phyloP scores from a whole-genome alignment of 768 basidiomycete species.

The Phylloporus rhodoxanthus region DNA sequence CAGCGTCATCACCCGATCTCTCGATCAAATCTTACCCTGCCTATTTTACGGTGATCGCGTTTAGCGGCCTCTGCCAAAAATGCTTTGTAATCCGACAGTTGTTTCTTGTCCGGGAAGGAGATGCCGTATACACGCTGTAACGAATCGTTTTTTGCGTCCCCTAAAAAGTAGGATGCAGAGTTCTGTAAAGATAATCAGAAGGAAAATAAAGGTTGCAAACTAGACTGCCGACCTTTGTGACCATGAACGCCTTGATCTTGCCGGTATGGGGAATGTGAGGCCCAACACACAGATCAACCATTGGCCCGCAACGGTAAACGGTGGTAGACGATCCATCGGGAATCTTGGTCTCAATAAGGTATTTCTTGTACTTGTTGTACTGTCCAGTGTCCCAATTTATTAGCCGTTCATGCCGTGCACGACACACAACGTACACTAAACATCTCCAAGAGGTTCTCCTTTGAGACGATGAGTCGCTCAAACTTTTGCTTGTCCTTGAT shows the following conservation, averaged over 20 bases:
- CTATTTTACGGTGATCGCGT: constrained; percentile 95
- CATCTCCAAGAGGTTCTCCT: constrained; percentile 95
- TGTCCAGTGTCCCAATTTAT: constrained; percentile 28
- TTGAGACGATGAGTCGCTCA: constrained; percentile 87
- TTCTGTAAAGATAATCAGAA: constrained; percentile 45
- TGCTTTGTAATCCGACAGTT: constrained; percentile 88
- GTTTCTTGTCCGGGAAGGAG: constrained; percentile 97
- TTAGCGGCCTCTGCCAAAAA: constrained; percentile 98
- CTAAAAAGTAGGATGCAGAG: constrained; percentile 97
- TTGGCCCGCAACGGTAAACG: constrained; percentile 96
- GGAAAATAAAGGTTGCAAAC: background rate
- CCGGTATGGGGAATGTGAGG: constrained; percentile 98
- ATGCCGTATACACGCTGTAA: constrained; percentile 97
- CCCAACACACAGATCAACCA: constrained; percentile 95
- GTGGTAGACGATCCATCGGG: constrained; percentile 95
- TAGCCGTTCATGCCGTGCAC: background rate
- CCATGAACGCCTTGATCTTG: constrained; percentile 93
- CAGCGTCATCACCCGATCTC: background rate
- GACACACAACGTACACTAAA: constrained; percentile 63
- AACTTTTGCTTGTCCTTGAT: constrained; percentile 98
- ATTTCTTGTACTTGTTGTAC: constrained; percentile 99
- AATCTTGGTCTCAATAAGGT: constrained; percentile 92
- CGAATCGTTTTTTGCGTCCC: constrained; percentile 87
- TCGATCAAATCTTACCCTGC: constrained; percentile 46
- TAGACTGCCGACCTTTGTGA: constrained; percentile 69